phyloP scores from a whole-genome alignment of 2,329 filamentous ascomycete species.

The Myrmaecium sp. region DNA sequence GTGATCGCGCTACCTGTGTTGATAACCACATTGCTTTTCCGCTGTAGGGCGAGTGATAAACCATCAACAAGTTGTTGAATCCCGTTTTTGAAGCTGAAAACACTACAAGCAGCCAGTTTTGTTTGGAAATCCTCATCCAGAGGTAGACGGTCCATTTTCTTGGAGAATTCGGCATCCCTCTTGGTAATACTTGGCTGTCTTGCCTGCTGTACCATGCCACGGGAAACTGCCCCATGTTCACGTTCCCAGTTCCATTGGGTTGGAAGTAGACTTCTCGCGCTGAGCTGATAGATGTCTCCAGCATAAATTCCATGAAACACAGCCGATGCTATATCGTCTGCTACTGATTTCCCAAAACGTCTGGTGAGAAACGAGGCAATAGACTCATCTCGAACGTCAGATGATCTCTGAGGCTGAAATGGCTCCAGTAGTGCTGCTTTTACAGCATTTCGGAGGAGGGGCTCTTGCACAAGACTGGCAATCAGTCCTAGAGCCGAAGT shows the following conservation, averaged over 20 bases:
- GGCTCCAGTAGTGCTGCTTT: constrained; percentile 11
- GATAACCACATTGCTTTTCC: constrained; percentile 23
- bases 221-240: constrained; percentile 22
- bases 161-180: constrained; percentile 1
- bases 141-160: constrained; percentile 1
- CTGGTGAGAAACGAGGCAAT: constrained; percentile 49
- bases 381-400: constrained; percentile 44
- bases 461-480: constrained; percentile 21
- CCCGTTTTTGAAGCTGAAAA: constrained; percentile 29
- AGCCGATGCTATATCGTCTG: constrained; percentile 60
- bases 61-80: constrained; percentile 21
- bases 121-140: constrained; percentile 2
- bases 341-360: constrained; percentile 36
- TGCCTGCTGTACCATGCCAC: constrained; percentile 9
- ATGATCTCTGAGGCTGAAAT: constrained; percentile 15
- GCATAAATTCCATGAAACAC: constrained; percentile 80
- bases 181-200: neutral
- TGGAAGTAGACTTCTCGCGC: constrained; percentile 47
- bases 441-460: constrained; percentile 7
- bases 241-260: constrained; percentile 32
- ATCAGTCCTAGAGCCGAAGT: constrained; percentile 36
- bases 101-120: constrained; percentile 9
- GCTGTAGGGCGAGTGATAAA: constrained; percentile 19
- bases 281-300: constrained; percentile 69
- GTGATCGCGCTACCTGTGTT: constrained; percentile 27